phyloP scores from a whole-genome alignment of 2,329 filamentous ascomycete genomes.

The Paracamarosporium sp. region DNA sequence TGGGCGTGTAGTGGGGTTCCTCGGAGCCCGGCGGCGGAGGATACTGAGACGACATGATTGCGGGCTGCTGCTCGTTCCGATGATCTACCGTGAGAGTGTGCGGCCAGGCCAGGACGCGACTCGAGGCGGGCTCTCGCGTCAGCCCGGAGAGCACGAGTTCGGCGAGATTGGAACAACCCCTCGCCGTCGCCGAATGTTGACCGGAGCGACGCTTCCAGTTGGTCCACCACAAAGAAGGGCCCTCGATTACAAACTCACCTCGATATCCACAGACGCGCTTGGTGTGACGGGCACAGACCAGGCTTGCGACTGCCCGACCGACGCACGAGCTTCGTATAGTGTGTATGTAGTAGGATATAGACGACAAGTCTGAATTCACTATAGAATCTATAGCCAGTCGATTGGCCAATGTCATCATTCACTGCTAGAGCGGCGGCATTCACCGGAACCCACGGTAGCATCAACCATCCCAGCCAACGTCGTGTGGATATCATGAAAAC shows the following conservation, averaged over 20 bases:
- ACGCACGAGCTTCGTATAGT: too few relatives aligned
- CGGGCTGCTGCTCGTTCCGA: slow-evolving; percentile 14
- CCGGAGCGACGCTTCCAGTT: background rate
- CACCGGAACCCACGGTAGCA: too few relatives aligned
- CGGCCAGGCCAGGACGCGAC: slow-evolving; percentile 18
- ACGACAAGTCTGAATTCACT: too few relatives aligned
- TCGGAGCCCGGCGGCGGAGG: slow-evolving; percentile 32
- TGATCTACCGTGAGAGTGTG: slow-evolving; percentile 30
- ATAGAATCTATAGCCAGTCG: too few relatives aligned
- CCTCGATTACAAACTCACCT: background rate
- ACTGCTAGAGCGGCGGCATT: too few relatives aligned
- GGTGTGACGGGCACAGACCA: background rate
- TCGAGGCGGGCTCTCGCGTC: background rate
- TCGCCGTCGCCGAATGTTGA: background rate
- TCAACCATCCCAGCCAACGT: too few relatives aligned
- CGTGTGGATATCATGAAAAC: too few relatives aligned
- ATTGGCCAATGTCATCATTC: too few relatives aligned
- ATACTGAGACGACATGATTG: slow-evolving; percentile 27
- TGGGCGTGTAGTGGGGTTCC: slow-evolving; percentile 42
- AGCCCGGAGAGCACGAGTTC: background rate
- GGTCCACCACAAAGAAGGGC: background rate
- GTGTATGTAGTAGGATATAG: too few relatives aligned
- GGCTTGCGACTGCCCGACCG: background rate
- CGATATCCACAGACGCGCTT: background rate
- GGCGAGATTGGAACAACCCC: background rate